Base-by-base conservation (phyloP, 2,329 filamentous ascomycete genomes). In the Cytospora piceicola region DNA sequence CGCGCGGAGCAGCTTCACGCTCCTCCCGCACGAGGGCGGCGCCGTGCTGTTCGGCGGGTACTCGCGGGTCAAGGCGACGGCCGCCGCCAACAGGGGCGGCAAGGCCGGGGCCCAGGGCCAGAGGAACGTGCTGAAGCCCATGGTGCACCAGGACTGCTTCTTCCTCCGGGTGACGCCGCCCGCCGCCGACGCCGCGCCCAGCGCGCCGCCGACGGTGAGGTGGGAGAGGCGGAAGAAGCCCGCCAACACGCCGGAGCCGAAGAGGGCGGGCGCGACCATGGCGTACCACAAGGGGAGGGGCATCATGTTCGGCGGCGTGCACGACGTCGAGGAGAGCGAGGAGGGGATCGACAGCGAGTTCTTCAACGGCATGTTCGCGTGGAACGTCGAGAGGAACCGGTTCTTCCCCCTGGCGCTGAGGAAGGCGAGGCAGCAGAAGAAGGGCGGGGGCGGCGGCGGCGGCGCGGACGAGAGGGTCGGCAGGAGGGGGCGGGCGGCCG, bases 271-370 rank as follows among this genome's bases (percentile, higher is more conserved):
- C 36, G 88, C 93, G 0, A 98, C 94, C 2, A 98, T 98, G 94
- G 88, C 93, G 0, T 92, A 90, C 76, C 95, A 99, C 79, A 95
- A 94, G 77, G 94, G 94, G 0, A 88, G 95, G 67, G 95, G 95
- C 0, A 94, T 99, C 65, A 80, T 93, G 72, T 98, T 98, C 75
- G 95, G 95, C 54, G 95, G 95, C 61, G 95, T 99, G 4, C 93
- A 97, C 72, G 94, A 97, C 71, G 90, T 96, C 0, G 93, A 96
- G 76, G 86, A 94, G 75, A 94, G 87, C 69, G 94, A 97, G 75
- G 95, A 99, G 76, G 93, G 92, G 4, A 96, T 99, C 70, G 94
- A 99, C 63, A 96, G 92, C 74, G 94, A 97, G 76, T 99, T 99
- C 78, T 99, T 98, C 81, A 94, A 97, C 72, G 86, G 89, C 64